These are phyloP conservation scores for Chrysanthemum lavandulifolium DNA, from an alignment of 129 eudicot genomes.

Conservation along the genomic window DNA sequence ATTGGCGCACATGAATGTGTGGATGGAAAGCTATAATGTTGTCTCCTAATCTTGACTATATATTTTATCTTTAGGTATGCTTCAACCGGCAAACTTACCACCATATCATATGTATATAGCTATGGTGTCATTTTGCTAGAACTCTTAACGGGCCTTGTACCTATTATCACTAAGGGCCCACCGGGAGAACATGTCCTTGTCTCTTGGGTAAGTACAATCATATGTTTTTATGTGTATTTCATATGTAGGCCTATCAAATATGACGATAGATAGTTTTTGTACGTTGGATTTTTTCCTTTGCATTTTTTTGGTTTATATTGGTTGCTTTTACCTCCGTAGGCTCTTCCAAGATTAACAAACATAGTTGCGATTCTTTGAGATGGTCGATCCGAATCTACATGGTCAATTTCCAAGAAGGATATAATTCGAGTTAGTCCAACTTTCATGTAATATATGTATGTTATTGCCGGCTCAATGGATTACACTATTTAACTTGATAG, in stretches of 20 bases:
- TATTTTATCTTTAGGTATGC: conserved; percentile 53
- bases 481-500: no score
- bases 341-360: conserved; percentile 81
- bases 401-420: conserved; percentile 72
- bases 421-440: conserved; percentile 62
- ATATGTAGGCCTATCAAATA: neutral
- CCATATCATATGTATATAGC: conserved; percentile 82
- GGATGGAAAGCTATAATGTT: conserved; percentile 68
- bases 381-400: conserved; percentile 73
- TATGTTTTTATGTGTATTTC: neutral
- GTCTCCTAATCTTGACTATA: neutral
- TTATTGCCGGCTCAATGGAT: no score
- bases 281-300: neutral
- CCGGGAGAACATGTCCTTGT: conserved; percentile 95
- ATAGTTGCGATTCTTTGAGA: conserved; percentile 71
- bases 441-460: neutral
- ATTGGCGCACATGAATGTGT: conserved; percentile 80
- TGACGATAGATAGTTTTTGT: neutral
- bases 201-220: conserved; percentile 67
- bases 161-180: conserved; percentile 72
- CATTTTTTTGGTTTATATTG: neutral
- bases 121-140: conserved; percentile 86
- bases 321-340: conserved; percentile 39
- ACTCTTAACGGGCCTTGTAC: conserved; percentile 83
- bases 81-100: conserved; percentile 84